phyloP scores from a whole-genome alignment of 2,329 filamentous ascomycete species.

The Apiospora rasikravindrae region DNA sequence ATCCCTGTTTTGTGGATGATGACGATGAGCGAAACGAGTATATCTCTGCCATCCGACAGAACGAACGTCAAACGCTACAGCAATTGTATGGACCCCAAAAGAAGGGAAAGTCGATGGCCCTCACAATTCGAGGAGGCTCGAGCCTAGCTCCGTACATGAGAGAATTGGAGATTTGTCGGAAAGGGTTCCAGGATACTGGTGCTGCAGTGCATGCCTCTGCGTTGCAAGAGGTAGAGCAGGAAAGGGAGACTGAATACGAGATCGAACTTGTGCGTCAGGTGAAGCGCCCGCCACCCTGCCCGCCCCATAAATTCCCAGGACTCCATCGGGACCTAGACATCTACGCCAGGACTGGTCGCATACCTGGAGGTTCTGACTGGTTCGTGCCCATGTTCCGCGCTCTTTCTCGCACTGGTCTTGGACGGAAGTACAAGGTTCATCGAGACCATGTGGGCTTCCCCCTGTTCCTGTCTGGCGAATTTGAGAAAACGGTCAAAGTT shows the following conservation, averaged over 20 bases:
- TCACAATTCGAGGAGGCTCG: conserved; percentile 31
- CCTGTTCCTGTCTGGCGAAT: conserved; percentile 52
- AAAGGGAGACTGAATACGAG: conserved; percentile 64
- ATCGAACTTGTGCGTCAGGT: conserved; percentile 62
- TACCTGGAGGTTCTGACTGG: conserved; percentile 42
- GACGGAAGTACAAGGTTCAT: conserved; percentile 40
- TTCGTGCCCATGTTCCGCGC: conserved; percentile 49
- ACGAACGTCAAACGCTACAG: conserved; percentile 62
- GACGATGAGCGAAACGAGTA: conserved; percentile 43
- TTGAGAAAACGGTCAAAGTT: conserved; percentile 49
- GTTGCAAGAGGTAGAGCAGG: conserved; percentile 64
- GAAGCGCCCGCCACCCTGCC: conserved; percentile 50
- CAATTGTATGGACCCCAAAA: conserved; percentile 57
- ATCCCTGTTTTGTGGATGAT: conserved; percentile 48
- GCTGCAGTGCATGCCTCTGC: conserved; percentile 53
- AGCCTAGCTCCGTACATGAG: conserved; percentile 34
- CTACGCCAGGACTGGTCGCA: conserved; percentile 52
- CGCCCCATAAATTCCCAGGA: conserved; percentile 47
- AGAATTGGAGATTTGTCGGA: conserved; percentile 40
- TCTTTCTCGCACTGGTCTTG: conserved; percentile 42
- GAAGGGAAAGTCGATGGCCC: conserved; percentile 24
- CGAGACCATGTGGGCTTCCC: conserved; percentile 25
- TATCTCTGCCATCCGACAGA: conserved; percentile 51
- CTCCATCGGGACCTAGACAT: conserved; percentile 52
- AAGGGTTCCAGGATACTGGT: conserved; percentile 42